Evolutionary conservation across 176 grass and related monocot genomes (phyloP).

Genomic region (Eleusine indica): DNA sequence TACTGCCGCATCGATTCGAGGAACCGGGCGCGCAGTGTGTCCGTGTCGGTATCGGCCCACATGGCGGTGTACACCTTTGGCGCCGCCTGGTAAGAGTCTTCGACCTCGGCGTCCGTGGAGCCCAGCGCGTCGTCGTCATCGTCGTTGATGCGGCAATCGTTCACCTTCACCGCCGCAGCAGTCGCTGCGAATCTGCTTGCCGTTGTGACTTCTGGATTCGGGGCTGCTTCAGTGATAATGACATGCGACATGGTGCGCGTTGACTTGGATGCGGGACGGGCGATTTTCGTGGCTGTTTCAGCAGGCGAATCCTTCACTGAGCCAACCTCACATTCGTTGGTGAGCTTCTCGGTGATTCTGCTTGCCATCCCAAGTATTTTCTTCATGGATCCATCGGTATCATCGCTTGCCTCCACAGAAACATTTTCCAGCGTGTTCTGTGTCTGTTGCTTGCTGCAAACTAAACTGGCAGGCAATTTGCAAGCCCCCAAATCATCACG

Average conservation of each 20-base stretch:
- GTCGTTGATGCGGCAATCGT: not conserved
- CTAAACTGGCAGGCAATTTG: conserved; percentile 17
- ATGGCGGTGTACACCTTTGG: conserved; percentile 44
- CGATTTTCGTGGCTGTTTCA: conserved; percentile 1
- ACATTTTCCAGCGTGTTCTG: not conserved
- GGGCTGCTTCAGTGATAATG: conserved; percentile 2
- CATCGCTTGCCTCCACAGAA: not conserved
- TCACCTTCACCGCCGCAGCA: not conserved
- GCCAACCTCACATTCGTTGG: not conserved
- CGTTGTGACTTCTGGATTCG: conserved; percentile 7
- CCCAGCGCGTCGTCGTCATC: not conserved
- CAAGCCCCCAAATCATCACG: not conserved
- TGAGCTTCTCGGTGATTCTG: not conserved
- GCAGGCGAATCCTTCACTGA: not conserved
- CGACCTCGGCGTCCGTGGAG: conserved; percentile 21
- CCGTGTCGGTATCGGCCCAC: conserved; percentile 47
- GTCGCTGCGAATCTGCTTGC: not conserved
- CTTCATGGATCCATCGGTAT: not conserved
- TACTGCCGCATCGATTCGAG: conserved; percentile 42
- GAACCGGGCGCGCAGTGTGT: conserved; percentile 37
- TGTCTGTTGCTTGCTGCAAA: conserved; percentile 18
- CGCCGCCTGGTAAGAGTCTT: not conserved
- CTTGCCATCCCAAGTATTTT: conserved; percentile 14
- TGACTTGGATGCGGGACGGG: too few relatives aligned
- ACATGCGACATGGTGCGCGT: not conserved